Evolutionary conservation across 768 basidiomycete species (phyloP).

Genomic region (Phylloporus arenicola): DNA sequence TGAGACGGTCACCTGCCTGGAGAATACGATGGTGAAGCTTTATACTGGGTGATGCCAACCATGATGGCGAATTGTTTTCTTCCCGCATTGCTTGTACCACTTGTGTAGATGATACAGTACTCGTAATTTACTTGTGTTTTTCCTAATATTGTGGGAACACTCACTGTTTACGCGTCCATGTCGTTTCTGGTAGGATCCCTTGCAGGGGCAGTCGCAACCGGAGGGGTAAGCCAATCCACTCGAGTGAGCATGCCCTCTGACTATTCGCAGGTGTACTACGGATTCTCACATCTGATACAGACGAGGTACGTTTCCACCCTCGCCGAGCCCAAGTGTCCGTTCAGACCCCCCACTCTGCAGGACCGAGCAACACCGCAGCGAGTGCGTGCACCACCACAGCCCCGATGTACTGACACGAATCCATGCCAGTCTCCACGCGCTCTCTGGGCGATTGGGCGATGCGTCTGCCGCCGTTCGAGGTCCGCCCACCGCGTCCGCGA

Average conservation of each 20-base stretch:
- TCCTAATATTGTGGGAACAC: slow-evolving; percentile 9
- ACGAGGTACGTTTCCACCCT: slow-evolving; percentile 38
- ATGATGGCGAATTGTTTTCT: background rate
- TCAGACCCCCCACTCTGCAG: slow-evolving; percentile 26
- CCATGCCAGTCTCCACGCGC: slow-evolving; percentile 39
- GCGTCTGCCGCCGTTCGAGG: slow-evolving; percentile 43
- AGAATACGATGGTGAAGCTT: slow-evolving; percentile 24
- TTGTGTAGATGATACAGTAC: background rate
- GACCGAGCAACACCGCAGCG: slow-evolving; percentile 49
- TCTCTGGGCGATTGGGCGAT: slow-evolving; percentile 48
- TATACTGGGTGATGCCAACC: slow-evolving; percentile 14
- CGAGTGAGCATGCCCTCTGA: background rate
- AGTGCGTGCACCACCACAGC: slow-evolving; percentile 38
- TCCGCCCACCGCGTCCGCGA: slow-evolving; percentile 51
- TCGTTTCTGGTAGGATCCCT: slow-evolving; percentile 59
- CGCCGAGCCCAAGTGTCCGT: too few species aligned
- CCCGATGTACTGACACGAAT: background rate
- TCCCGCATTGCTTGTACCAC: slow-evolving; percentile 4
- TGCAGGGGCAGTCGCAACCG: slow-evolving; percentile 64
- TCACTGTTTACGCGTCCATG: slow-evolving; percentile 35
- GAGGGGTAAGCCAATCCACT: slow-evolving; percentile 42
- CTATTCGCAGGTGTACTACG: slow-evolving; percentile 63
- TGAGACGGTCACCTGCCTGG: slow-evolving; percentile 8
- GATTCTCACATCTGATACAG: slow-evolving; percentile 61
- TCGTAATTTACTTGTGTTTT: slow-evolving; percentile 5